Percentiles rank a stretch among this genome's conserved stretches.
phyloP scores from a whole-genome alignment of 2,329 filamentous ascomycete genomes.

The Clarireedia monteithiana region DNA sequence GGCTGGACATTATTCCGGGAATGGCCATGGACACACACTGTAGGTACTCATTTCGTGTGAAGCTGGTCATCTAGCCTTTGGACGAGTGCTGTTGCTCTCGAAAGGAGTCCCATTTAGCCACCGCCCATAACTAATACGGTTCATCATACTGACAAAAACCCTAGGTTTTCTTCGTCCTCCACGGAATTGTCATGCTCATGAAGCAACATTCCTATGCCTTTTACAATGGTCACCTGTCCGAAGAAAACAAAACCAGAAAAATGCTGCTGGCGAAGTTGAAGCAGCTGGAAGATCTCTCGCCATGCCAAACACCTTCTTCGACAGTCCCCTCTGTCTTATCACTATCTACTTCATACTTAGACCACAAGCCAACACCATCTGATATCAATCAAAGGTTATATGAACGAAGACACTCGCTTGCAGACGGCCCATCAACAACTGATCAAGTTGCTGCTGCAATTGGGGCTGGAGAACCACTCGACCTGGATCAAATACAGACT shows the following conservation, averaged over 20 bases:
- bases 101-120: not conserved
- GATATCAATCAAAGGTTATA: conserved; percentile 36
- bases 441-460: conserved; percentile 55
- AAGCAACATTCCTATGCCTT: conserved; percentile 58
- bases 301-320: conserved; percentile 36
- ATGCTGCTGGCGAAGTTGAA: conserved; percentile 42
- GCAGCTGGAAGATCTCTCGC: conserved; percentile 47
- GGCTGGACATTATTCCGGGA: conserved; percentile 61
- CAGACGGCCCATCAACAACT: conserved; percentile 38
- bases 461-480: conserved; percentile 50
- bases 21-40: conserved; percentile 79
- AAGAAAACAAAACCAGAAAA: conserved; percentile 44
- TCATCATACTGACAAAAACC: too few species aligned
- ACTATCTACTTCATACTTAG: conserved; percentile 40
- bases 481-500: conserved; percentile 51
- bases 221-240: conserved; percentile 64
- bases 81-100: not conserved
- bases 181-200: conserved; percentile 71
- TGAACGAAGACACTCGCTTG: conserved; percentile 24
- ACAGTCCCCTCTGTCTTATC: conserved; percentile 35
- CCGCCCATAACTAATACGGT: too few species aligned
- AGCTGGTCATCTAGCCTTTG: not conserved
- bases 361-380: conserved; percentile 34
- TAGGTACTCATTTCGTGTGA: conserved; percentile 27
- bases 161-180: conserved; percentile 56